Percentiles rank a stretch among this genome's conserved stretches.
Conservation (phyloP, 192 early-diverging fungal genomes). For the Rhizophagus prolifer region DNA sequence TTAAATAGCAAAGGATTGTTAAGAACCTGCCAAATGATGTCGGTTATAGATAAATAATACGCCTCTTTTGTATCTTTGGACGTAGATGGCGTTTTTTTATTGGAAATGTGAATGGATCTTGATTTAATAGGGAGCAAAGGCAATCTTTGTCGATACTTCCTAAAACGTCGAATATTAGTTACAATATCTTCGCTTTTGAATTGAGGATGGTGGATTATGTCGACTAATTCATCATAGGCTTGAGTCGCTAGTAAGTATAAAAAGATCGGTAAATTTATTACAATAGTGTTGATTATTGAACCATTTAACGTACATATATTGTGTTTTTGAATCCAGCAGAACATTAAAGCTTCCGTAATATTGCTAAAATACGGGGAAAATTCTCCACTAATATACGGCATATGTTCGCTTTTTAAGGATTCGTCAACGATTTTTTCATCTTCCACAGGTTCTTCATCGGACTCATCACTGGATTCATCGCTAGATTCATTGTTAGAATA, state of each 20-base stretch:
- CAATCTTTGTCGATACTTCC: neutral
- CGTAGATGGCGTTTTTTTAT: constrained; percentile 4
- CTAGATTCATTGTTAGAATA: no score
- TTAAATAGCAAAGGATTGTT: neutral
- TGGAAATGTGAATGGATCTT: neutral
- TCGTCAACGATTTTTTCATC: neutral
- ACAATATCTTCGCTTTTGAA: neutral
- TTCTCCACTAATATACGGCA: neutral
- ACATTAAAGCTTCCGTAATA: neutral
- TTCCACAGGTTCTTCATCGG: neutral
- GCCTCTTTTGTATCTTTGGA: neutral
- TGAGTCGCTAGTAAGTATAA: neutral
- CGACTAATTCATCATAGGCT: constrained; percentile 2
- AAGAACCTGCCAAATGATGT: constrained; percentile 8
- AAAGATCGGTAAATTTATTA: neutral
- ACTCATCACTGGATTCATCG: no score
- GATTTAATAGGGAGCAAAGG: neutral
- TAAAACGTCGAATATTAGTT: neutral
- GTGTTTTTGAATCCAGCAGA: neutral
- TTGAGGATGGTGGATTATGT: neutral
- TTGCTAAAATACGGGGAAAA: neutral
- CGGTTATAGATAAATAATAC: neutral
- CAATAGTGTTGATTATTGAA: neutral
- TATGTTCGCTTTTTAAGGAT: neutral
- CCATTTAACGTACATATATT: constrained; percentile 9